Base-by-base conservation (phyloP, 768 basidiomycete species). In the Lentinula detonsa region DNA sequence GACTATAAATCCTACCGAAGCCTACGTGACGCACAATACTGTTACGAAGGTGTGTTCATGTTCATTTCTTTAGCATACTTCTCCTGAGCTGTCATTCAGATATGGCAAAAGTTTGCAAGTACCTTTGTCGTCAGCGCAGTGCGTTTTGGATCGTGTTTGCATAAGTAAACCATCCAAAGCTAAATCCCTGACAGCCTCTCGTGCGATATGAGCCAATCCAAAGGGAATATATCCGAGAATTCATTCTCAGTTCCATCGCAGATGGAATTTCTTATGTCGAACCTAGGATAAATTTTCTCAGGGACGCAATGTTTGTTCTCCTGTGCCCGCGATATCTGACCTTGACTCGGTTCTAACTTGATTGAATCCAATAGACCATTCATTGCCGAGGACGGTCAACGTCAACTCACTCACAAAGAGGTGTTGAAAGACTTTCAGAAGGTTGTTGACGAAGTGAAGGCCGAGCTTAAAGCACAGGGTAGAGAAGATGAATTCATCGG, bases 241-340 rank as follows among this genome's bases (percentile, higher is more conserved):
- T 90, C 69, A 74, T 93, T 60, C 69, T 76, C 33, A 76, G 82
- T 35, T 85, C 82, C 1, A 79, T 90, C 15, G 82, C 80, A 34
- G 90, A 93, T 66, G 88, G 88, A 0, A 83, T 91, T 42, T 86
- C 78, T 1, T 91, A 91, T 67, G 70, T 85, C 10, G 90, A 92
- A 72, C 77, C 81, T 10, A 81, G 89, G 37, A 77, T 90, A 49
- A 86, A 86, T 69, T 91, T 91, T 67, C 39, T 70, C 76, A 45
- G 66, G 71, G 62, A 84, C 80, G 87, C 88, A 63, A 60, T 76
- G 68, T 53, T 40, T 61, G 33, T 23, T 62, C 23, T 21, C 42
- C 16, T 4, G 15, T 54, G 15, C 6, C 6, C 13, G 37, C 1
- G 45, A 37, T 50, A 50, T 50, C 13, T 35, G 50, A 33, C 15